Percentiles rank a stretch among this genome's conserved stretches.
These are phyloP conservation scores for Monosporascus sp. DNA, from an alignment of 2,329 filamentous ascomycete species.

Conservation along the genomic window DNA sequence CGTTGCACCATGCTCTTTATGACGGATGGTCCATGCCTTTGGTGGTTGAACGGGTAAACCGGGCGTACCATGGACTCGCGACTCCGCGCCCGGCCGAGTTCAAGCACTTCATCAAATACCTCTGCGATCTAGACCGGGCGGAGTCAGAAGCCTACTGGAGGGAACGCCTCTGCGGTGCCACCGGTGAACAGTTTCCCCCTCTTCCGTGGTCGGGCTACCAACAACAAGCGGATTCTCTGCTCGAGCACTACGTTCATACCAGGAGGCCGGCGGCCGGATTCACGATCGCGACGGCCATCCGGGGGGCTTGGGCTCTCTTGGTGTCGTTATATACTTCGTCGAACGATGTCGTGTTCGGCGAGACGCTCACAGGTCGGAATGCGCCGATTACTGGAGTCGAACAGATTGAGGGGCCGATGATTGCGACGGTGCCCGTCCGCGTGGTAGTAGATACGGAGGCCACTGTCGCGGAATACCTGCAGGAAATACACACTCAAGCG, in stretches of 20 bases:
- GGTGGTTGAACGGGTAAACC: slow-evolving; percentile 43
- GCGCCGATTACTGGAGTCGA: slow-evolving; percentile 43
- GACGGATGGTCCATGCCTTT: slow-evolving; percentile 53
- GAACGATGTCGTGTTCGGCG: slow-evolving; percentile 52
- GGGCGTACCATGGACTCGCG: slow-evolving; percentile 32
- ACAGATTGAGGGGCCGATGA: slow-evolving; percentile 55
- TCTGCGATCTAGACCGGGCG: slow-evolving; percentile 32
- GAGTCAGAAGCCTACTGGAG: slow-evolving; percentile 43
- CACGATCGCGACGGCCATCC: slow-evolving; percentile 51
- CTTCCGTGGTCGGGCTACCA: slow-evolving; percentile 44
- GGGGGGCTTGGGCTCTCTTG: slow-evolving; percentile 55
- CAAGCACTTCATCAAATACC: slow-evolving; percentile 45
- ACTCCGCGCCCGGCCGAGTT: slow-evolving; percentile 36
- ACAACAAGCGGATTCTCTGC: slow-evolving; percentile 45
- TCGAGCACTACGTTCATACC: slow-evolving; percentile 45
- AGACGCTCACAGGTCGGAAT: slow-evolving; percentile 54
- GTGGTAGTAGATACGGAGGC: slow-evolving; percentile 38
- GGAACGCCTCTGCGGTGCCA: slow-evolving; percentile 39
- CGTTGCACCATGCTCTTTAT: slow-evolving; percentile 52
- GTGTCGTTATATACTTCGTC: slow-evolving; percentile 47
- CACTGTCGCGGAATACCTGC: slow-evolving; percentile 46
- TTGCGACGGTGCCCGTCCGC: slow-evolving; percentile 54
- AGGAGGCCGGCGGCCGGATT: slow-evolving; percentile 31
- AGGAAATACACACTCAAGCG: slow-evolving; percentile 50
- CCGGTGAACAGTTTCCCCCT: slow-evolving; percentile 41